Conservation (phyloP, 257 asterid genomes). For the Solanum lycopersicoides region DNA sequence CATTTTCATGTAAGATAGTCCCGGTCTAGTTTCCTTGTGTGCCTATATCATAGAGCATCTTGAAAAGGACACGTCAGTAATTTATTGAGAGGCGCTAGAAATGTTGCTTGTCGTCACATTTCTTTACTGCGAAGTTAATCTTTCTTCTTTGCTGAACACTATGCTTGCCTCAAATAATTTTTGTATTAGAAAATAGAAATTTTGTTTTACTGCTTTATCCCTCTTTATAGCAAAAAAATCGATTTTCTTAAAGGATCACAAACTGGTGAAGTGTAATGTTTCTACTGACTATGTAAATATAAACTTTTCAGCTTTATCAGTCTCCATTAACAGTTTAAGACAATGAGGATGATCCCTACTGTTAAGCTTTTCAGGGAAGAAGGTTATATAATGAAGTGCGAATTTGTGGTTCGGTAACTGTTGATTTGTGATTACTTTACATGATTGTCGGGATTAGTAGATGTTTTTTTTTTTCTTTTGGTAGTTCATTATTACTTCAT, state of each 20-base stretch:
- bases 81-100: neutral
- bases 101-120: neutral
- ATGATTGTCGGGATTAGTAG: neutral
- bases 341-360: neutral
- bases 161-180: neutral
- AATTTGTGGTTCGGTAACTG: neutral
- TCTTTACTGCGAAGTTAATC: neutral
- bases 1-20: neutral
- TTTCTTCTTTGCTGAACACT: neutral
- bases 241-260: neutral
- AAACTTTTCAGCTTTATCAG: neutral
- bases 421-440: neutral
- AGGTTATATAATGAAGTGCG: neutral
- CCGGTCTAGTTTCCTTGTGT: neutral
- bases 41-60: neutral
- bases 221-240: neutral
- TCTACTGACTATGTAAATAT: neutral
- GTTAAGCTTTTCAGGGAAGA: neutral
- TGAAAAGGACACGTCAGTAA: neutral
- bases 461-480: neutral
- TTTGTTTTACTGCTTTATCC: neutral
- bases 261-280: neutral
- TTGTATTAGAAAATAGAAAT: neutral
- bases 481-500: neutral
- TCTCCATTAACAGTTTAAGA: neutral